Base-by-base conservation (phyloP, 805 yeast species). In the Kuraishia capsulata region DNA sequence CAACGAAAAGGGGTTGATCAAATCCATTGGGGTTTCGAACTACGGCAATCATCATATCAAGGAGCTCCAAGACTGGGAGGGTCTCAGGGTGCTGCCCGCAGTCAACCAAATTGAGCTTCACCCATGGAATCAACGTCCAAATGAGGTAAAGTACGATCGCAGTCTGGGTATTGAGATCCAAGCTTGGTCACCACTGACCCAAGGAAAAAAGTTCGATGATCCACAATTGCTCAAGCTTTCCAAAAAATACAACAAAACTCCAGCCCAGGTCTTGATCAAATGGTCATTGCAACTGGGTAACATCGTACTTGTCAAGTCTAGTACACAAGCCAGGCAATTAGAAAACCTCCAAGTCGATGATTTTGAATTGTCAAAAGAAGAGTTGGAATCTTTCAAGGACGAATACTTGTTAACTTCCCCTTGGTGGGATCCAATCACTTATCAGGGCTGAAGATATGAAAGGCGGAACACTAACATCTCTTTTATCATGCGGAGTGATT, bases 261-360 rank as follows among this genome's bases (percentile, higher is more conserved):
- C 73, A 16, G 79, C 76, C 9, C 84, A 81, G 47, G 68, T 81
- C 19, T 59, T 82, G 43, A 62, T 81, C 37, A 71, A 78, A 44
- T 83, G 90, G 90, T 73, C 82, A 1, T 61, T 73, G 35, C 69
- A 71, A 42, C 76, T 78, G 47, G 87, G 86, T 2, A 72, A 69
- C 44, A 64, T 81, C 28, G 45, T 46, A 3, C 42, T 56, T 14
- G 59, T 59, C 53, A 67, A 56, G 63, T 62, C 57, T 52, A 23
- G 13, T 26, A 14, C n/a, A 16, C 24, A 14, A 18, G 21, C 28
- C 29, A 56, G 76, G 41, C 48, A 68, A 42, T 47, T 48, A 33
- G 48, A 57, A 20, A 71, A 72, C 49, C 51, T 67, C 32, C 50
- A 54, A 36, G 53, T 57, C 4, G 62, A 59, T 31, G 62, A 57